phyloP scores from a whole-genome alignment of 1,284 basidiomycete genomes.

The Ustilago xerochloae region DNA sequence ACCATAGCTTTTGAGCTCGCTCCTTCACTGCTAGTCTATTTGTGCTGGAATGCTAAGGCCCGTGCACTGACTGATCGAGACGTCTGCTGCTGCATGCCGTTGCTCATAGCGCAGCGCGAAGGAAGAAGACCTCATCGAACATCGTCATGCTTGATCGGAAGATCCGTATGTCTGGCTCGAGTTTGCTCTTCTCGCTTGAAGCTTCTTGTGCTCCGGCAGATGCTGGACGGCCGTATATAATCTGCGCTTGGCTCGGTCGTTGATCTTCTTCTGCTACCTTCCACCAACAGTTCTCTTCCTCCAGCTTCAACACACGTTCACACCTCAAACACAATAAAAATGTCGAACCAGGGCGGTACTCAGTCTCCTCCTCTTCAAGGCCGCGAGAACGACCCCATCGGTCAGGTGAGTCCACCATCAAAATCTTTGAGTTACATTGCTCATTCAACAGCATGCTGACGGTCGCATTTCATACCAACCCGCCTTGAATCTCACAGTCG shows the following conservation, averaged over 20 bases:
- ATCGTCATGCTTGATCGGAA: slow-evolving; percentile 1
- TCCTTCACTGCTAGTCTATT: no score
- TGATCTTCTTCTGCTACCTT: not conserved
- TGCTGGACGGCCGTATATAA: not conserved
- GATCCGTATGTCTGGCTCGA: not conserved
- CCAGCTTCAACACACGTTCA: not conserved
- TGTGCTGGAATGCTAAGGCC: not conserved
- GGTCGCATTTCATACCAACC: not conserved
- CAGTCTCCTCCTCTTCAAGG: slow-evolving; percentile 52
- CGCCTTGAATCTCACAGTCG: slow-evolving; percentile 14
- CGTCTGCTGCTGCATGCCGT: not conserved
- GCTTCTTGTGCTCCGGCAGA: not conserved
- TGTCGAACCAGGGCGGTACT: slow-evolving; percentile 45
- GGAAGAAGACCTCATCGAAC: not conserved
- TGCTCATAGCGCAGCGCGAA: slow-evolving; percentile 6
- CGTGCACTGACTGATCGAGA: not conserved
- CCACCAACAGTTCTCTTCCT: not conserved
- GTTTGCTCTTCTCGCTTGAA: not conserved
- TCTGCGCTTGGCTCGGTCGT: not conserved
- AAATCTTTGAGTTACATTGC: not conserved
- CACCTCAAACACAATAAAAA: slow-evolving; percentile 2
- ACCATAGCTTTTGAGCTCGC: no score
- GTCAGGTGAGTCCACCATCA: slow-evolving; percentile 31
- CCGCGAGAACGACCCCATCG: slow-evolving; percentile 50
- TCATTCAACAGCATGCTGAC: not conserved